Evolutionary conservation across 2,329 filamentous ascomycete species (phyloP), one percentile per base, ranked within the genome.

Genomic region (Triangularia verruculosa): DNA sequence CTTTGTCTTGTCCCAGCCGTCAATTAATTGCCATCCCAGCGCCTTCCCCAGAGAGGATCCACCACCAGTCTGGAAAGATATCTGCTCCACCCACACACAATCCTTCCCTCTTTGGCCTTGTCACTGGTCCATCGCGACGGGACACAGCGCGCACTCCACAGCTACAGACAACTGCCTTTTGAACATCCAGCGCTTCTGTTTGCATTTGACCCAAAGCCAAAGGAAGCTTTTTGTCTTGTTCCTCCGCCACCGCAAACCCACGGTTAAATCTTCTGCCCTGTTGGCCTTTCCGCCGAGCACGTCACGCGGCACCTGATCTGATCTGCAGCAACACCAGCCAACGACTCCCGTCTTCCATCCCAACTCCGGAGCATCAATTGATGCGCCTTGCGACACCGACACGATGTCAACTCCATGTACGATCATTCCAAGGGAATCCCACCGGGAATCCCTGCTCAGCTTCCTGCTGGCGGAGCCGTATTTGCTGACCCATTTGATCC

Each of bases 391-490:
- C 57, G 43, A 61, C 32, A 39, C 52, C 51, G 54, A 17, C 64
- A 64, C 53, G 55, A 71, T 71, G 70, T 70, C 70, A 61, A 58
- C 67, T 51, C 68, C 66, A 58, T 55, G 70, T 72, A 68, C 11
- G 70, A 58, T 27, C 22, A 17, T 20, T 43, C 24, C 8, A 4
- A 25, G 9, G 12, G 4, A 8, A 27, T 54, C 22, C 22, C 25
- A 54, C n/a, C 22, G 4, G 47, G 24, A 4, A 25, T 54, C n/a
- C 9, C 39, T n/a, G 39, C 9, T 20, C 39, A 20, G 34, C 34
- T 39, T n/a, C 2, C 3, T 39, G 34, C 15, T 39, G 34, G 13
- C 34, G 2, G 34, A 39, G 34, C 15, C n/a, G 3, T 39, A 2
- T 47, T 47, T 28, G 56, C 56, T 61, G 57, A 66, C 67, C 69